phyloP scores from a whole-genome alignment of 2,329 filamentous ascomycete genomes.

The Geoglossum cookeanum region DNA sequence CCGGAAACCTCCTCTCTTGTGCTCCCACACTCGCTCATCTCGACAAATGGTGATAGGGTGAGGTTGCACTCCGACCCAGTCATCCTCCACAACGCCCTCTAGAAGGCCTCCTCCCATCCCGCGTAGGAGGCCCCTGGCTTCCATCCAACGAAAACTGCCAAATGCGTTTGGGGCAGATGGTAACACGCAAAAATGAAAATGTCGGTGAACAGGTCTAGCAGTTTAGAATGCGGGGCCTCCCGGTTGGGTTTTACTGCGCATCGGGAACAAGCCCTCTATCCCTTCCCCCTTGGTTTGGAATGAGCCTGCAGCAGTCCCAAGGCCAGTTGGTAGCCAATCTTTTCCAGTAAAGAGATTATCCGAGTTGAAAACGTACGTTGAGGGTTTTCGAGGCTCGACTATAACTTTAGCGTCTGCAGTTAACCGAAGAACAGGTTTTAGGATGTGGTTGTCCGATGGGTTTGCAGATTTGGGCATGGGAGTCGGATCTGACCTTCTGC shows the following conservation, averaged over 20 bases:
- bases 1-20: neutral
- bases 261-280: neutral
- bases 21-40: slow-evolving; percentile 1
- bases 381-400: too few species aligned
- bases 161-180: neutral
- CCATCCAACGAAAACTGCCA: neutral
- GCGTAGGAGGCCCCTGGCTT: neutral
- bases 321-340: neutral
- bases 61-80: neutral
- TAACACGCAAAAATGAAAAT: neutral
- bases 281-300: too few species aligned
- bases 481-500: too few species aligned
- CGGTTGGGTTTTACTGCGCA: neutral
- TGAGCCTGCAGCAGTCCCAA: neutral
- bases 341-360: too few species aligned
- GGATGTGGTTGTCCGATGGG: too few species aligned
- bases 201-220: neutral
- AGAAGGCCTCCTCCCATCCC: neutral
- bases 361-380: too few species aligned
- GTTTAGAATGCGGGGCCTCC: neutral
- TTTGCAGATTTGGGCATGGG: too few species aligned
- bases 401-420: too few species aligned
- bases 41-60: neutral
- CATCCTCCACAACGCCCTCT: neutral
- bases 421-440: too few species aligned